These are phyloP conservation scores for Syzygium malaccense DNA, from an alignment of 441 rosid species.

Conservation along the genomic window DNA sequence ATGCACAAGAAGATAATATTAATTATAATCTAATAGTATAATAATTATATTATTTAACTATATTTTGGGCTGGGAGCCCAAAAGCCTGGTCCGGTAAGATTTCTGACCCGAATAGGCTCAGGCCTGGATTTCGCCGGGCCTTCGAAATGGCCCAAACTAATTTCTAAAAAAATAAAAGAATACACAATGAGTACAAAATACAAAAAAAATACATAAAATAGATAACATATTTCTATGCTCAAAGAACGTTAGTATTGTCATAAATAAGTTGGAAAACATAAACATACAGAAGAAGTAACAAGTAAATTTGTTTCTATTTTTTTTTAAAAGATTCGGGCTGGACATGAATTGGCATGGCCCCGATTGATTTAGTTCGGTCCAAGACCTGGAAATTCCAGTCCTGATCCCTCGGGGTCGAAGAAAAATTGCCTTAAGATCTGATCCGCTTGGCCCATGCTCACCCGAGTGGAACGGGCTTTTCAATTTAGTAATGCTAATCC, in stretches of 20 bases:
- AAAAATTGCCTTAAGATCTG: no score
- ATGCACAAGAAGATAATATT: not conserved
- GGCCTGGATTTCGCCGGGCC: not conserved
- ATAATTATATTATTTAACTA: not conserved
- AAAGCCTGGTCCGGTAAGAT: not conserved
- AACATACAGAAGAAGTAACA: not conserved
- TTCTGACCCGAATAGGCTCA: not conserved
- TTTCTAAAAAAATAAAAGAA: not conserved
- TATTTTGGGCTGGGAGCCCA: not conserved
- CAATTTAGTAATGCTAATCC: not conserved
- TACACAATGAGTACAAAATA: not conserved
- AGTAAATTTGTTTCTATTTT: not conserved
- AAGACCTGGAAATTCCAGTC: not conserved
- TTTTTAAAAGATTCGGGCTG: rapidly evolving
- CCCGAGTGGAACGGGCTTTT: not conserved
- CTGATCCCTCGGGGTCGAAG: no score
- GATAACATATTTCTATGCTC: not conserved
- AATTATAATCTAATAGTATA: not conserved
- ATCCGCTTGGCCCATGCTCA: rapidly evolving
- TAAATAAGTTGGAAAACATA: not conserved
- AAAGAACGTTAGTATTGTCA: not conserved
- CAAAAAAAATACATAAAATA: not conserved
- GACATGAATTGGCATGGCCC: rapidly evolving
- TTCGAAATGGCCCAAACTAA: not conserved
- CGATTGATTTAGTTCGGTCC: rapidly evolving